Percentiles rank a stretch among this genome's conserved stretches.
Evolutionary conservation across 495 filamentous ascomycete genomes (phyloP).

Genomic region (Aspergillus leporis): DNA sequence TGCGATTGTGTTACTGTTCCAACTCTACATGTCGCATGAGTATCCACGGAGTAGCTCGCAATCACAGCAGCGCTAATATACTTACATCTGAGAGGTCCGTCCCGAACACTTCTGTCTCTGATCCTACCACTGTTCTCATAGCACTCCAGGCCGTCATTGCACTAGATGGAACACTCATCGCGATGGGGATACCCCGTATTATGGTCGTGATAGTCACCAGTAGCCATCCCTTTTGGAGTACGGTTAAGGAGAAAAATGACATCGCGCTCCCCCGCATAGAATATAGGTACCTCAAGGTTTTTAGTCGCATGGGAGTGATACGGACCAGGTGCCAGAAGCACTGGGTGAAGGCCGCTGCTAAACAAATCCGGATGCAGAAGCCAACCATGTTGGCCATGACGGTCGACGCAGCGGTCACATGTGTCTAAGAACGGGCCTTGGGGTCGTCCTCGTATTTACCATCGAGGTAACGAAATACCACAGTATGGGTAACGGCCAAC

Average conservation of each 20-base stretch:
- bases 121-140: background rate
- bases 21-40: background rate
- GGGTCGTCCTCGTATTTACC: conserved; percentile 2
- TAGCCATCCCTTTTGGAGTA: background rate
- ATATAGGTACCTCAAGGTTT: background rate
- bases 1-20: background rate
- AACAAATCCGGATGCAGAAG: background rate
- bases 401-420: background rate
- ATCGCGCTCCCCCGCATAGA: background rate
- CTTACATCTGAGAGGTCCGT: background rate
- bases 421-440: background rate
- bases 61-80: background rate
- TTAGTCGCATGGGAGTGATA: background rate
- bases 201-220: background rate
- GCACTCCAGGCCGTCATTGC: background rate
- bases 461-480: background rate
- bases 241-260: background rate
- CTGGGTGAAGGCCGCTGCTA: conserved; percentile 3
- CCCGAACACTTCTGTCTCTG: background rate
- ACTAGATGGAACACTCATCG: background rate
- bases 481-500: background rate
- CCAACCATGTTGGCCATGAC: background rate
- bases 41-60: background rate
- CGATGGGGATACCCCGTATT: background rate
- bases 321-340: conserved; percentile 2